These are phyloP conservation scores for Phlebiopsis flavidoalba DNA, from an alignment of 768 basidiomycete genomes.

Conservation along the genomic window DNA sequence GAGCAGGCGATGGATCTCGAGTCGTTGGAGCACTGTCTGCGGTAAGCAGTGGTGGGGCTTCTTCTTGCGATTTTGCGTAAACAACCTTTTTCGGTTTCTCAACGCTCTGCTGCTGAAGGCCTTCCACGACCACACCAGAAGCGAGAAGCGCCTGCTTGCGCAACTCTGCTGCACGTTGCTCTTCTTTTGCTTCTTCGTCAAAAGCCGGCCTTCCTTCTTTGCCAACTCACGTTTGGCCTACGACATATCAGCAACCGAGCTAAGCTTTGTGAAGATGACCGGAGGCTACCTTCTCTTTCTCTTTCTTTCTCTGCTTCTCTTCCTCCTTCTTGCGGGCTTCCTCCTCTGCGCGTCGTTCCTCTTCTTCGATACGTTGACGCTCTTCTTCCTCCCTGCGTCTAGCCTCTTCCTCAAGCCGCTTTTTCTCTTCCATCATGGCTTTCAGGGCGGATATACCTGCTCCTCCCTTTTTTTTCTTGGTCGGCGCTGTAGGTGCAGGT, in stretches of 20 bases:
- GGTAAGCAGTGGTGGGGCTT: background rate
- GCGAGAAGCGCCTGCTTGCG: slow-evolving; percentile 87
- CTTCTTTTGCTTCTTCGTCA: slow-evolving; percentile 98
- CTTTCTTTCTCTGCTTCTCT: slow-evolving; percentile 79
- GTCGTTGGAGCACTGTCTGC: slow-evolving; percentile 19
- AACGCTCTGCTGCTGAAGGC: slow-evolving; percentile 52
- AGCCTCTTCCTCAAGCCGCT: slow-evolving; percentile 82
- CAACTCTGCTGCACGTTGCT: slow-evolving; percentile 84
- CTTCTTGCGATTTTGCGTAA: slow-evolving; percentile 76
- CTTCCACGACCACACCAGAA: slow-evolving; percentile 87
- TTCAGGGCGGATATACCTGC: slow-evolving; percentile 75
- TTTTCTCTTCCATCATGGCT: slow-evolving; percentile 92
- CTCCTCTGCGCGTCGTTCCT: slow-evolving; percentile 74
- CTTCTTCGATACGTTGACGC: slow-evolving; percentile 78
- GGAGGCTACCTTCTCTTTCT: slow-evolving; percentile 72
- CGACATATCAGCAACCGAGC: slow-evolving; percentile 2
- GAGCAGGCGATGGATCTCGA: slow-evolving; percentile 21
- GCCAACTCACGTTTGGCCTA: slow-evolving; percentile 86
- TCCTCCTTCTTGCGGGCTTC: slow-evolving; percentile 75
- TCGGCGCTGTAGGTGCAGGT: slow-evolving; percentile 35
- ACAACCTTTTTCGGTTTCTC: slow-evolving; percentile 65
- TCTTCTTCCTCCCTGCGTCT: slow-evolving; percentile 70
- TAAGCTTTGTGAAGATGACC: background rate
- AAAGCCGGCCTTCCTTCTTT: slow-evolving; percentile 88
- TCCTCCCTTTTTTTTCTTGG: slow-evolving; percentile 65